Evolutionary conservation across 2,329 filamentous ascomycete species (phyloP), one percentile per base, ranked within the genome.

Genomic region (Penicillium nordicum): DNA sequence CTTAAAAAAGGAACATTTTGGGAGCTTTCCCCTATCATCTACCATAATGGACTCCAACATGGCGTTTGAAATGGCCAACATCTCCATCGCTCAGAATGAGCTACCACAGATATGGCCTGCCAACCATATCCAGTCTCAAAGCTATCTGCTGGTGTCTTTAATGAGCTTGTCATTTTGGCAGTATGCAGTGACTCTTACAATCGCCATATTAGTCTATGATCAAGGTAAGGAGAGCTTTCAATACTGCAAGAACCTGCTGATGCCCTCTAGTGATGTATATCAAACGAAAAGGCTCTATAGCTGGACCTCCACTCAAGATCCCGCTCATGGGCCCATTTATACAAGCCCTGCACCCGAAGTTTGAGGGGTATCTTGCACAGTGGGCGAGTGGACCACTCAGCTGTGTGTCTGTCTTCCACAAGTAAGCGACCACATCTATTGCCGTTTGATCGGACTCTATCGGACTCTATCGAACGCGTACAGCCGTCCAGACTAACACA

Each of bases 361-460:
- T 95, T 69, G 86, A 89, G 51, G 83, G 88, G 64, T 96, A 96
- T 76, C 81, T 90, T 68, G 85, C 80, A 57, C 94, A 96, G 79
- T 96, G 92, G 92, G 73, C 81, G 60, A 94, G 89, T 70, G 92
- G 89, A n/a, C 86, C 88, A 47, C 81, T 96, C 57, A 95, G 90
- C 79, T 96, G 92, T 70, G 92, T 96, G 58, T 96, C 91, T 2
- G 89, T 96, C 66, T 96, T 96, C 78, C 92, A 96, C 83, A 96
- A 96, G 89, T 92, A 82, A 55, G 82, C 61, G 6, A 9, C 11
- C 34, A 37, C 16, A 18, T 18, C n/a, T 2, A 25, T 52, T 36
- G 5, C 16, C 10, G 8, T 37, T 7, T 40, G 5, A 7, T 12
- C 9, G 5, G 4, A n/a, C 7, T 16, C 10, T 1, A n/a, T n/a